phyloP scores from a whole-genome alignment of 768 basidiomycete genomes.

The Trichaptum fuscoviolaceum region DNA sequence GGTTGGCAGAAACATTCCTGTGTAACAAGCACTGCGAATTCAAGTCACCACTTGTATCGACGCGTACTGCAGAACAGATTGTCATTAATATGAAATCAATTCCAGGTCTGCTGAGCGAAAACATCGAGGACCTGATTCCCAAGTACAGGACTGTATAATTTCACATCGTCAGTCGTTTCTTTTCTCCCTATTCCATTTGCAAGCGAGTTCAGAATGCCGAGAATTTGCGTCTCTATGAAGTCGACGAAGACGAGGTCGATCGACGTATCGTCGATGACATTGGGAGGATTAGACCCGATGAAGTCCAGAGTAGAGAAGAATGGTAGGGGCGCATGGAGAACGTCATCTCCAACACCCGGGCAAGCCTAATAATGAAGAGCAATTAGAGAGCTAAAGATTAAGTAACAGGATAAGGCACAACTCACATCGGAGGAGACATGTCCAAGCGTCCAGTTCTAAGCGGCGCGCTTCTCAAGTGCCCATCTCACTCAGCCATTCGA shows the following conservation, averaged over 20 bases:
- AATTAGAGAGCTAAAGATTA: not conserved
- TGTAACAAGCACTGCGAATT: not conserved
- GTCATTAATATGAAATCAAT: not conserved
- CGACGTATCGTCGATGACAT: constrained; percentile 39
- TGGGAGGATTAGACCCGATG: constrained; percentile 50
- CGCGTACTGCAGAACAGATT: not conserved
- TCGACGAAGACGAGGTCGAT: constrained; percentile 76
- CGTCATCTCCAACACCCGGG: constrained; percentile 74
- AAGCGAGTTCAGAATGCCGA: constrained; percentile 50
- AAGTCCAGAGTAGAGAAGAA: constrained; percentile 52
- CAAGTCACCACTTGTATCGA: too few species aligned
- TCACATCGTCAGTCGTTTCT: constrained; percentile 49
- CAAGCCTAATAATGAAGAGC: constrained; percentile 40
- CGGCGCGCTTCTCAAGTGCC: constrained; percentile 35
- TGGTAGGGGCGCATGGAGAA: constrained; percentile 54
- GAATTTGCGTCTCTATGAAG: constrained; percentile 53
- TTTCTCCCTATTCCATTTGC: constrained; percentile 39
- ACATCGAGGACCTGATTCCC: constrained; percentile 48
- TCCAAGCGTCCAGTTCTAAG: constrained; percentile 57
- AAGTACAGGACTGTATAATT: constrained; percentile 47
- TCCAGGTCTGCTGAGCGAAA: constrained; percentile 39
- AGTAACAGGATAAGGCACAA: constrained; percentile 25
- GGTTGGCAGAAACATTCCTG: not conserved
- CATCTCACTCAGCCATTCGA: constrained; percentile 58
- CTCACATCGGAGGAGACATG: constrained; percentile 71